Evolutionary conservation across 176 grass and related monocot genomes (phyloP).

Genomic region (Puya raimondii): DNA sequence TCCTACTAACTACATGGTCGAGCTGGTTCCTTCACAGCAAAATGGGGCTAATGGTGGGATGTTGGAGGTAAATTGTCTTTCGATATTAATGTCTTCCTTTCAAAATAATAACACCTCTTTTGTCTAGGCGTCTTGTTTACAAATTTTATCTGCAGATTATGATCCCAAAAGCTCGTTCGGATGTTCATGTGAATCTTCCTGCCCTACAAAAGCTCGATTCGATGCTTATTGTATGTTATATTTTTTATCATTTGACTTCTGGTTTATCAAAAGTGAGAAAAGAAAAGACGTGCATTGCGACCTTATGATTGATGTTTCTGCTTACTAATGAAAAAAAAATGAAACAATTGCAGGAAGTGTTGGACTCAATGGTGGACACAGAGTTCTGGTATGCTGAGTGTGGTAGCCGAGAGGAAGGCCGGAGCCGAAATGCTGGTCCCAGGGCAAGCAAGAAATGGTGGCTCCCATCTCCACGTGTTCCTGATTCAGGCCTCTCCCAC

Average conservation of each 20-base stretch:
- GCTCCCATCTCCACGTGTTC: slow-evolving; percentile 75
- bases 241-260: slow-evolving; percentile 4
- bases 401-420: slow-evolving; percentile 42
- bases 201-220: slow-evolving; percentile 97
- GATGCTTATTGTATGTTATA: slow-evolving; percentile 77
- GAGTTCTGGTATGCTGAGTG: slow-evolving; percentile 91
- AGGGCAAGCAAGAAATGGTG: slow-evolving; percentile 86
- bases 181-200: slow-evolving; percentile 91
- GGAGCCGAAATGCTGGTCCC: slow-evolving; percentile 26
- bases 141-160: slow-evolving; percentile 57
- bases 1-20: slow-evolving; percentile 89
- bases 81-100: background rate
- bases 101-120: background rate
- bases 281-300: slow-evolving; percentile 4
- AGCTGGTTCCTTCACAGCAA: slow-evolving; percentile 93
- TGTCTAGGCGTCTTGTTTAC: background rate
- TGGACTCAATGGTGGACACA: slow-evolving; percentile 74
- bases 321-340: slow-evolving; percentile 11
- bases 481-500: slow-evolving; percentile 56
- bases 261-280: slow-evolving; percentile 3
- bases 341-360: slow-evolving; percentile 56
- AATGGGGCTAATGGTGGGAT: slow-evolving; percentile 63
- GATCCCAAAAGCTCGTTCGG: slow-evolving; percentile 89
- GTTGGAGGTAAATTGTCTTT: slow-evolving; percentile 48
- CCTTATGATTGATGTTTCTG: slow-evolving; percentile 7